Evolutionary conservation across 2,329 filamentous ascomycete species (phyloP), one percentile per base, ranked within the genome.

Genomic region (Fusarium devonianum): DNA sequence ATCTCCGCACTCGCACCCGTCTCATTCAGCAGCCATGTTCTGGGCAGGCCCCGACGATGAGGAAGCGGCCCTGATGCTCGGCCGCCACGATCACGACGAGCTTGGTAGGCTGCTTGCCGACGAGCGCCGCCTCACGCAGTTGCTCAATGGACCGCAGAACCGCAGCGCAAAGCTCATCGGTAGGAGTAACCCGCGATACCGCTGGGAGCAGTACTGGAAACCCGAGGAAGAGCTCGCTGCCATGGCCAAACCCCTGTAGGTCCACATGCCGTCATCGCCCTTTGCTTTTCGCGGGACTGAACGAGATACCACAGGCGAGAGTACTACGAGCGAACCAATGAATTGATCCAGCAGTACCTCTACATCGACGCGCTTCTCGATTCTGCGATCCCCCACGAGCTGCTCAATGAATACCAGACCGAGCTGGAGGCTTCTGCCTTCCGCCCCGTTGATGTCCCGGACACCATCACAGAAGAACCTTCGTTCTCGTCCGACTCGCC

Each of bases 311-410:
- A 7, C 56, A 87, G 84, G 52, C 88, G 92, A 35, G 68, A 87
- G 66, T 97, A 96, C 74, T 96, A 97, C 67, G 87, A 95, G 76
- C 85, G 90, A 32, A 93, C 87, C 67, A 97, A 97, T 73, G 86
- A 87, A 61, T 78, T 97, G 32, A 85, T 97, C 50, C 89, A 94
- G 70, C 89, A 96, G 69, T 97, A 97, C 70, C 79, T 95, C 56
- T 97, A 95, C 70, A 96, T 97, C 63, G 93, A 97, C 73, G 84
- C 88, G 41, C 78, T 97, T 47, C 81, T 97, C 53, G 92, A 96
- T 73, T 96, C 91, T 7, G 92, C 90, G 21, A 83, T 96, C n/a
- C 92, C 92, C 2, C 92, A 96, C 67, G 87, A 93, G 64, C 78
- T 97, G 33, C 85, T 97, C 49, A 92, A 95, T 67, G 92, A 97